Conservation (phyloP, 768 basidiomycete genomes). For the Tylopilus sp. region DNA sequence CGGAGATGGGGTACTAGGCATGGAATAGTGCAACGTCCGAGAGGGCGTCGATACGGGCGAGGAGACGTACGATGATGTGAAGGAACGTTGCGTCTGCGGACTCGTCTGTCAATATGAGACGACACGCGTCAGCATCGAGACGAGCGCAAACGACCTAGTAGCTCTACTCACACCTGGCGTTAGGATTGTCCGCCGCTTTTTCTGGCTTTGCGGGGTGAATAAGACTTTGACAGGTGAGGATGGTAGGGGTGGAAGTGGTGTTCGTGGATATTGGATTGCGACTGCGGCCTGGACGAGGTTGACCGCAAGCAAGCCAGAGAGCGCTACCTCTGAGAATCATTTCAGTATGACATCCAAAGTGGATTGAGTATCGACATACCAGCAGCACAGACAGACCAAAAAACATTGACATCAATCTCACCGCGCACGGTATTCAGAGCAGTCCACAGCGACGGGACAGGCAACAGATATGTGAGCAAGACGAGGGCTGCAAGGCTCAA, state of each 20-base stretch:
- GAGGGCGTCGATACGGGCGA: slow-evolving; percentile 33
- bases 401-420: not conserved
- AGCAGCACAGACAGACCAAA: slow-evolving; percentile 27
- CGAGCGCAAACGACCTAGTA: not conserved
- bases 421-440: slow-evolving; percentile 31
- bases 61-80: slow-evolving; percentile 27
- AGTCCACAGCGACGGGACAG: slow-evolving; percentile 37
- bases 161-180: slow-evolving; percentile 22
- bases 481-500: slow-evolving; percentile 31
- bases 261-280: slow-evolving; percentile 36
- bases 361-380: slow-evolving; percentile 22
- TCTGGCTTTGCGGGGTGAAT: slow-evolving; percentile 24
- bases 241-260: slow-evolving; percentile 26
- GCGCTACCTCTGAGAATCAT: slow-evolving; percentile 24
- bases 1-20: slow-evolving; percentile 39
- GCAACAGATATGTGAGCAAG: slow-evolving; percentile 37
- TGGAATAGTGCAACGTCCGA: slow-evolving; percentile 32
- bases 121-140: not conserved
- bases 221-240: slow-evolving; percentile 21
- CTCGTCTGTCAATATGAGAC: slow-evolving; percentile 11
- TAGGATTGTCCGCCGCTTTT: slow-evolving; percentile 26
- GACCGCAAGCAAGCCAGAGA: slow-evolving; percentile 30
- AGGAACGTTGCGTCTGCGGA: slow-evolving; percentile 29
- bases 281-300: slow-evolving; percentile 36
- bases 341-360: not conserved